Conservation (phyloP, 2,329 filamentous ascomycete genomes). For the Leptographium radiaticola region DNA sequence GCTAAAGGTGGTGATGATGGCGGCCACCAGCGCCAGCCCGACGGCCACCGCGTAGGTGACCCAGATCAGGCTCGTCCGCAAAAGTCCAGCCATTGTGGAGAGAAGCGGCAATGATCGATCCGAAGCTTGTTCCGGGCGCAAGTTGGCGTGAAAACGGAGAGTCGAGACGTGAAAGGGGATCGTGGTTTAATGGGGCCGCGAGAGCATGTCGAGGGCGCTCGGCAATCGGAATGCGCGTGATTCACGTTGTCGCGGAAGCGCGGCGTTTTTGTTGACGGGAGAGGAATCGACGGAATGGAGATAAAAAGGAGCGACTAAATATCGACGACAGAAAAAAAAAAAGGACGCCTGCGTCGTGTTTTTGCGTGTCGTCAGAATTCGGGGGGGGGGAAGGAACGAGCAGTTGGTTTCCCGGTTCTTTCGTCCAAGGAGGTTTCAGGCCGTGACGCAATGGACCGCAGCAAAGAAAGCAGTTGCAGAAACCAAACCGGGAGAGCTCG, state of each 20-base stretch:
- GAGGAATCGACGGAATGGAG: background rate
- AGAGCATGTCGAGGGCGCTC: background rate
- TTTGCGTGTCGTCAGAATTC: background rate
- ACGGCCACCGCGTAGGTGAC: constrained; percentile 79
- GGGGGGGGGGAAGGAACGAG: background rate
- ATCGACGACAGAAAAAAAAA: background rate
- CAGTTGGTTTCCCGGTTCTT: background rate
- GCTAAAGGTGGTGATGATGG: constrained; percentile 75
- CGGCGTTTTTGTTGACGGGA: background rate
- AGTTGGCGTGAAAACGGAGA: background rate
- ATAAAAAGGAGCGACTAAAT: background rate
- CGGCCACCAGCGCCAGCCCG: constrained; percentile 59
- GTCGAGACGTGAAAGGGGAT: background rate
- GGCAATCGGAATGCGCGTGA: background rate
- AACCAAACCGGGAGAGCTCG: background rate
- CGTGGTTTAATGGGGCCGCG: background rate
- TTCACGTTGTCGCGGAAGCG: background rate
- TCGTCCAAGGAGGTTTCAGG: background rate
- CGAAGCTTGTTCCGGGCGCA: too few species aligned
- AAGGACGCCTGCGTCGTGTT: background rate
- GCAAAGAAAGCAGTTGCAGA: background rate
- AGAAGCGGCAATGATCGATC: background rate
- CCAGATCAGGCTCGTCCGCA: constrained; percentile 90
- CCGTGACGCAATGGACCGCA: background rate
- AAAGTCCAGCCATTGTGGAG: constrained; percentile 31